A percentile compares a stretch with the other conserved stretches of the same genome.
These are phyloP conservation scores for Ailanthus altissimus DNA, from an alignment of 345 rosid species.

Conservation along the genomic window DNA sequence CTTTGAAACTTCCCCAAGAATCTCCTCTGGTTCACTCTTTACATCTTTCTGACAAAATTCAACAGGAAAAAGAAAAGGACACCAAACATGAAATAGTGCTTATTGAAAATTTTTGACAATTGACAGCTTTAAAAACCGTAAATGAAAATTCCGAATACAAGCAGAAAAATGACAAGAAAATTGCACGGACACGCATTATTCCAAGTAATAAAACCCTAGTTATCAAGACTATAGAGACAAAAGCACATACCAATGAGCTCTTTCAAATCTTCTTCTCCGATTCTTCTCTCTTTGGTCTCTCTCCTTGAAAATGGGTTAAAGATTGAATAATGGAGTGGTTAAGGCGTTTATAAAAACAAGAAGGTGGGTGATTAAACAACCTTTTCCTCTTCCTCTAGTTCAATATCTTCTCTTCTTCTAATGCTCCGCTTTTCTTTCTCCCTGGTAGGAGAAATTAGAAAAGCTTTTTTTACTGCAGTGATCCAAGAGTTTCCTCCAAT, in stretches of 20 bases:
- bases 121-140: not conserved
- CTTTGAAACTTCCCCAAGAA: conserved; percentile 64
- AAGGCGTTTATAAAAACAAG: conserved; percentile 19
- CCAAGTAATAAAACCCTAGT: not conserved
- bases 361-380: conserved; percentile 22
- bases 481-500: conserved; percentile 72
- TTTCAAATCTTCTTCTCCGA: not conserved
- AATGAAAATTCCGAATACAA: no score
- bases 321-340: fast-evolving
- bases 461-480: conserved; percentile 67
- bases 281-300: not conserved
- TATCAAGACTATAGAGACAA: not conserved
- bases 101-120: not conserved
- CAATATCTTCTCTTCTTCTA: conserved; percentile 49
- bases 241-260: conserved; percentile 36
- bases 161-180: not conserved
- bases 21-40: conserved; percentile 56
- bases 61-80: conserved; percentile 3
- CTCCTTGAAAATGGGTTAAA: not conserved
- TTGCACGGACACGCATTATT: not conserved
- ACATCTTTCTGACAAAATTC: conserved; percentile 40
- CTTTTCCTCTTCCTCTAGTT: conserved; percentile 60
- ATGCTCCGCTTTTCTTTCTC: conserved; percentile 43
- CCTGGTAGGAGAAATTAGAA: conserved; percentile 53
- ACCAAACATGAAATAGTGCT: conserved; percentile 1